Evolutionary conservation across 1,139 yeast species (phyloP).

Genomic region (Suhomyces yuchorum): DNA sequence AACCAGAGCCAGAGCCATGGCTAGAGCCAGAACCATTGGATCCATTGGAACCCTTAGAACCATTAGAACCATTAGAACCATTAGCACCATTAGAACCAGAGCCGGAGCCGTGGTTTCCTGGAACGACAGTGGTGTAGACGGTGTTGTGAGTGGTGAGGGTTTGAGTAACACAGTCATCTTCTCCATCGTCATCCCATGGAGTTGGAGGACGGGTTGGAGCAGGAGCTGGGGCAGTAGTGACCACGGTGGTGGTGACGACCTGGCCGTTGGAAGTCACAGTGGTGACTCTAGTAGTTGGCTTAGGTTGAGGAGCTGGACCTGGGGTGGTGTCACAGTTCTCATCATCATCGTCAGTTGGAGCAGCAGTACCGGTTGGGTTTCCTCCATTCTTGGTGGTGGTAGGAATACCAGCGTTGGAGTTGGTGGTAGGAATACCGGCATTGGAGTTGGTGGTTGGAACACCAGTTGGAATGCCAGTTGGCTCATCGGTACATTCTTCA

Average conservation of each 20-base stretch:
- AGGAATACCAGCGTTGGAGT: neutral
- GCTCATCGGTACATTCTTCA: constrained; percentile 12
- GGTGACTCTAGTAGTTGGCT: constrained; percentile 3
- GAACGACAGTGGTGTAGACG: constrained; percentile 9
- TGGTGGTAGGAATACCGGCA: neutral
- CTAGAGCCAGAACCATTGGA: neutral
- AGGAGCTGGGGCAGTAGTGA: constrained; percentile 2
- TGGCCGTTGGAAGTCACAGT: constrained; percentile 2
- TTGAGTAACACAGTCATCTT: constrained; percentile 10
- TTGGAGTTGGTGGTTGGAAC: constrained; percentile 2
- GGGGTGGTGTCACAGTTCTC: constrained; percentile 15
- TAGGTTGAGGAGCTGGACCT: neutral
- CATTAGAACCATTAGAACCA: neutral
- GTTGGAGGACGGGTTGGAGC: neutral
- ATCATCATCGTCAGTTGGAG: constrained; percentile 18
- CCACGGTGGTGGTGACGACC: neutral
- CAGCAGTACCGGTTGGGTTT: neutral
- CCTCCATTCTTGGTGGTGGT: neutral
- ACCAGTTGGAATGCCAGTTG: constrained; percentile 1
- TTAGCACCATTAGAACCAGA: constrained; percentile 1
- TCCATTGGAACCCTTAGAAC: constrained; percentile 1
- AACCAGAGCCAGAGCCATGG: constrained; percentile 3
- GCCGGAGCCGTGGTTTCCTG: neutral
- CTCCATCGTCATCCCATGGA: constrained; percentile 12
- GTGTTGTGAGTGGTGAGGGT: constrained; percentile 9